phyloP scores from a whole-genome alignment of 805 yeast genomes.

The Nadsonia fulvescens region DNA sequence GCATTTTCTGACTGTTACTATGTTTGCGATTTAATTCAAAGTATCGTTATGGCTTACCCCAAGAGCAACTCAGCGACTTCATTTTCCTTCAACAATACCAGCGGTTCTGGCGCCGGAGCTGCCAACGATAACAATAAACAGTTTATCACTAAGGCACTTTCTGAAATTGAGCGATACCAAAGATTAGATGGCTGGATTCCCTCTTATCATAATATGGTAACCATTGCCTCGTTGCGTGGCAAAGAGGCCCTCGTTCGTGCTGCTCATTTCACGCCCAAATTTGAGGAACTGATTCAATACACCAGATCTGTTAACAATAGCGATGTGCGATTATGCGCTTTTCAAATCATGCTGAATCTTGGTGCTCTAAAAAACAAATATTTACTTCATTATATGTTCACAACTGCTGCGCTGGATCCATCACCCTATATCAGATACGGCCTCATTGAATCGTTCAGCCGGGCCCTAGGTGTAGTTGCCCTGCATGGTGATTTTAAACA shows the following conservation, averaged over 20 bases:
- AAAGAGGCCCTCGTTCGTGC: slow-evolving; percentile 39
- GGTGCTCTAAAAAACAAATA: slow-evolving; percentile 61
- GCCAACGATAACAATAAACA: slow-evolving; percentile 9
- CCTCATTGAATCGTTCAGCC: slow-evolving; percentile 28
- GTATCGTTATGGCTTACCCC: too few relatives aligned
- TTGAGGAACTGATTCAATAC: slow-evolving; percentile 36
- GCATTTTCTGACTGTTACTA: slow-evolving; percentile 58
- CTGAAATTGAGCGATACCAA: slow-evolving; percentile 56
- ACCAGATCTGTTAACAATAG: slow-evolving; percentile 29
- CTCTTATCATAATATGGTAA: slow-evolving; percentile 39
- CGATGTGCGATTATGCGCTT: slow-evolving; percentile 48
- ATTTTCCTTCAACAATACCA: too few relatives aligned
- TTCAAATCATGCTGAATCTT: slow-evolving; percentile 45
- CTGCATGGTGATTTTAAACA: slow-evolving; percentile 29
- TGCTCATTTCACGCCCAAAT: slow-evolving; percentile 33
- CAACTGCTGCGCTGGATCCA: slow-evolving; percentile 35
- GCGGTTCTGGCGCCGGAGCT: slow-evolving; percentile 3
- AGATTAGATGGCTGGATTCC: slow-evolving; percentile 81
- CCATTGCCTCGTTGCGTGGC: slow-evolving; percentile 37
- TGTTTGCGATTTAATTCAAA: slow-evolving; percentile 35
- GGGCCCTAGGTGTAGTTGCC: slow-evolving; percentile 49
- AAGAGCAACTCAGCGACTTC: too few relatives aligned
- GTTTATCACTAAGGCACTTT: slow-evolving; percentile 30
- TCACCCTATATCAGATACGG: slow-evolving; percentile 34
- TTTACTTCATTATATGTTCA: slow-evolving; percentile 44